Evolutionary conservation across 805 yeast species (phyloP).

Genomic region (Candida maesae): DNA sequence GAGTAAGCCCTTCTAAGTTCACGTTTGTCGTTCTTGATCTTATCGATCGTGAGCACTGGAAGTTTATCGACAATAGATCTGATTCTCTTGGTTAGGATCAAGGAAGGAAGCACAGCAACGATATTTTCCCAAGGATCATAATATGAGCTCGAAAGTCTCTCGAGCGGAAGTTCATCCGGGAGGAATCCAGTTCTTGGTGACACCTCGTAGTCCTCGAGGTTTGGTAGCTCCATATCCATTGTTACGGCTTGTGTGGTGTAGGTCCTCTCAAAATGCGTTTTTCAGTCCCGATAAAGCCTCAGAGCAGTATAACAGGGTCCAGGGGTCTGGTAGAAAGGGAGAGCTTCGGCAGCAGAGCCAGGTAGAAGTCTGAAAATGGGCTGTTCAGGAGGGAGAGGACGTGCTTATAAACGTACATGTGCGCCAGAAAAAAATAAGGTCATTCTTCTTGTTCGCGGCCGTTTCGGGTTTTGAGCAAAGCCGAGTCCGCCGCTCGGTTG

Average conservation of each 20-base stretch:
- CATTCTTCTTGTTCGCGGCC: neutral
- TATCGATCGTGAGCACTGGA: constrained; percentile 50
- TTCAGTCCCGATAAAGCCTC: too few species aligned
- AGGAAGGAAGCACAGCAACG: constrained; percentile 64
- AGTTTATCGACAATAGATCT: constrained; percentile 61
- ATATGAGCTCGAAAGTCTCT: constrained; percentile 53
- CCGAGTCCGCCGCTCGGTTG: too few species aligned
- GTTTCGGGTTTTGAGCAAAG: too few species aligned
- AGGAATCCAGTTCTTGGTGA: constrained; percentile 73
- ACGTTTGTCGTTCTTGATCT: constrained; percentile 34
- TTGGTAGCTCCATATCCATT: constrained; percentile 36
- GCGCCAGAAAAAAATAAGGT: neutral
- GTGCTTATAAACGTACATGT: too few species aligned
- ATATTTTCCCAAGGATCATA: constrained; percentile 76
- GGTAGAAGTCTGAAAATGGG: too few species aligned
- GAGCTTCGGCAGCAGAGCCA: too few species aligned
- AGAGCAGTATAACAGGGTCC: too few species aligned
- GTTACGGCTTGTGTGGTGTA: neutral
- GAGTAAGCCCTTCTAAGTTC: constrained; percentile 80
- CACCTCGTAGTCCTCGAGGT: constrained; percentile 62
- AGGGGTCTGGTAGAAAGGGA: too few species aligned
- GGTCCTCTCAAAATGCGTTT: too few species aligned
- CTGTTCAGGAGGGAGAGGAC: too few species aligned
- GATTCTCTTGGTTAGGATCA: constrained; percentile 61
- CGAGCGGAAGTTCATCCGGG: constrained; percentile 64